Conservation (phyloP, 2,329 filamentous ascomycete species). For the Claviceps purpurea region DNA sequence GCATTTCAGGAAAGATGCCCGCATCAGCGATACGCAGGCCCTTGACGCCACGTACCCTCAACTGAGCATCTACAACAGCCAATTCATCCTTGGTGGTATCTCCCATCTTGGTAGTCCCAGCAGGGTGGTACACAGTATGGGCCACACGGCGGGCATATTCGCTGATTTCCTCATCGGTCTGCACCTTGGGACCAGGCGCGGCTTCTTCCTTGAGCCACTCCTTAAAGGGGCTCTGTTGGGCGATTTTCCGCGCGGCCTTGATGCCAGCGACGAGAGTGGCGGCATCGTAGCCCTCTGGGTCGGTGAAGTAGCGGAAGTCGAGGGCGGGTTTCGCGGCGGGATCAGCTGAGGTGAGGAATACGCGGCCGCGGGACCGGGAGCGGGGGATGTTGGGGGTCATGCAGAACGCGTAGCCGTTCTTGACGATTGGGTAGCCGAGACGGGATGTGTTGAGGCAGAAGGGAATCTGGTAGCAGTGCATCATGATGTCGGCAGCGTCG, state of each 20-base stretch:
- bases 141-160: slow-evolving; percentile 71
- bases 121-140: slow-evolving; percentile 84
- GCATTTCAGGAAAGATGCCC: slow-evolving; percentile 78
- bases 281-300: slow-evolving; percentile 73
- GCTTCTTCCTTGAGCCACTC: slow-evolving; percentile 74
- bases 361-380: slow-evolving; percentile 60
- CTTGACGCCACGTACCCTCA: slow-evolving; percentile 60
- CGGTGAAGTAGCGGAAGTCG: slow-evolving; percentile 83
- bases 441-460: slow-evolving; percentile 77
- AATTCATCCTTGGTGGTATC: slow-evolving; percentile 52
- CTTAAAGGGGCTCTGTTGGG: slow-evolving; percentile 63
- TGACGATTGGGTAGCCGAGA: slow-evolving; percentile 51
- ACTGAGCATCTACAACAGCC: slow-evolving; percentile 66
- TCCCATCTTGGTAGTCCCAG: slow-evolving; percentile 85
- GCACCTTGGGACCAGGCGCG: slow-evolving; percentile 58
- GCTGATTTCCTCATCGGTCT: slow-evolving; percentile 66
- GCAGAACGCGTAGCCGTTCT: slow-evolving; percentile 74
- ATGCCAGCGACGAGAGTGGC: slow-evolving; percentile 68
- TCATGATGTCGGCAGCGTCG: slow-evolving; percentile 76
- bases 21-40: slow-evolving; percentile 72
- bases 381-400: slow-evolving; percentile 88
- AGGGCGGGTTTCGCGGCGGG: slow-evolving; percentile 67
- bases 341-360: slow-evolving; percentile 66
- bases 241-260: slow-evolving; percentile 63
- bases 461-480: slow-evolving; percentile 94